Conservation (phyloP, 2,329 filamentous ascomycete genomes). For the Colletotrichum lini region DNA sequence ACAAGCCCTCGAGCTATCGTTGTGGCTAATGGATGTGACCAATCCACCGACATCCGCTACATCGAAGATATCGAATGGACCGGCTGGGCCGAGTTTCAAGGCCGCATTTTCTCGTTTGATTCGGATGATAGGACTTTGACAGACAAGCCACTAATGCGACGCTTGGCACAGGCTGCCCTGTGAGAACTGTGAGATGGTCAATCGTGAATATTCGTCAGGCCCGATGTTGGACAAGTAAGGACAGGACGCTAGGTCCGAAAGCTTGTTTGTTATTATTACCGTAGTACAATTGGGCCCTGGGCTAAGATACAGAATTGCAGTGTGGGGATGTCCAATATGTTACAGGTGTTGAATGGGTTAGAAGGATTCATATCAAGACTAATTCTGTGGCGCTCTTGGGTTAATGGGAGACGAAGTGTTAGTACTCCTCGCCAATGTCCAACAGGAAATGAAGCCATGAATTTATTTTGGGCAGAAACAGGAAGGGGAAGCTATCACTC, state of each 20-base stretch:
- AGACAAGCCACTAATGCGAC: constrained; percentile 49
- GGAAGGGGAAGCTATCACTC: background rate
- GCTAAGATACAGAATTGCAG: constrained; percentile 52
- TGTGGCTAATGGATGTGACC: background rate
- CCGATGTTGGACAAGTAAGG: constrained; percentile 51
- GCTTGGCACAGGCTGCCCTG: constrained; percentile 53
- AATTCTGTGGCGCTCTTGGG: constrained; percentile 49
- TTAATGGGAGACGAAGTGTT: constrained; percentile 48
- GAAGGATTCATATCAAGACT: constrained; percentile 45
- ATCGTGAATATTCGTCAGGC: constrained; percentile 54
- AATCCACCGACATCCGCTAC: background rate
- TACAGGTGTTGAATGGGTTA: constrained; percentile 42
- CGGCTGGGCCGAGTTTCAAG: constrained; percentile 53
- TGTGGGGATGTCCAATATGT: constrained; percentile 45
- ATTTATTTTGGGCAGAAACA: constrained; percentile 38
- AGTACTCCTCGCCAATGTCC: constrained; percentile 47
- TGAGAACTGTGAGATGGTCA: constrained; percentile 51
- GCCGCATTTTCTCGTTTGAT: constrained; percentile 54
- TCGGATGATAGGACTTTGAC: constrained; percentile 51
- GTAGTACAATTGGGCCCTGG: constrained; percentile 55
- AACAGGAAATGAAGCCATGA: constrained; percentile 48
- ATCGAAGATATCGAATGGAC: background rate
- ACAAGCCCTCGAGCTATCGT: background rate
- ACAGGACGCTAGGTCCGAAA: constrained; percentile 53
- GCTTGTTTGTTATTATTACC: constrained; percentile 48